Evolutionary conservation across 768 basidiomycete species (phyloP), one percentile per base, ranked within the genome.

Genomic region (Rhizopogon vulgaris): DNA sequence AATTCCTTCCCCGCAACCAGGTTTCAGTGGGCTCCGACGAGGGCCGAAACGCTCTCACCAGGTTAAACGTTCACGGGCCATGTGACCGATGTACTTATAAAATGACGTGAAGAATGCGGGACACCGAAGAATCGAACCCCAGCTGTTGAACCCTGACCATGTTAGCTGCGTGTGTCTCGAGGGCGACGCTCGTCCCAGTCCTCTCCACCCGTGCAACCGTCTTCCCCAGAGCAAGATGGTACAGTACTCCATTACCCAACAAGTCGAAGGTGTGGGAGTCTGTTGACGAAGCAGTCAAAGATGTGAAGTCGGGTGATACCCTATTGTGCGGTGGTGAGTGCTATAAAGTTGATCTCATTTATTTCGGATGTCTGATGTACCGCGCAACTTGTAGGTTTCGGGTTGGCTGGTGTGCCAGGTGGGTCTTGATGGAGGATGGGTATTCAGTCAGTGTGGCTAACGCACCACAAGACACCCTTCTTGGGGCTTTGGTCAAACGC

Each of bases 361-460:
- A 18, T 10, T 49, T 40, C 30, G 34, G 6, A 37, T 25, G 18
- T 41, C 15, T 41, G 6, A 39, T 15, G 6, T 42, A 6, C 46
- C 46, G 48, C 15, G 37, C 30, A 41, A 28, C 60, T 9, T 38
- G 14, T 60, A 92, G 92, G 93, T 25, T 96, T 96, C 61, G 93
- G 93, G 41, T 72, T 90, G 48, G 89, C 90, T 58, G 94, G 93
- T 28, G 87, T 92, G 41, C 91, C 93, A 61, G 87, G 89, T 90
- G 41, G 38, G 72, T 59, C 32, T 34, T 18, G 6, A 24, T 9
- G 32, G 18, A 46, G 12, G 12, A 9, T 14, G 11, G 6, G 30
- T 15, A 4, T 34, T 2, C 14, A 34, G 22, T 2, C 14, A 5
- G 32, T 24, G 14, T 15, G 22, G 30, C 39, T 34, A 38, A 17